These are phyloP conservation scores for Elymus sibiricus DNA, from an alignment of 176 grass and related monocot species.

Conservation along the genomic window DNA sequence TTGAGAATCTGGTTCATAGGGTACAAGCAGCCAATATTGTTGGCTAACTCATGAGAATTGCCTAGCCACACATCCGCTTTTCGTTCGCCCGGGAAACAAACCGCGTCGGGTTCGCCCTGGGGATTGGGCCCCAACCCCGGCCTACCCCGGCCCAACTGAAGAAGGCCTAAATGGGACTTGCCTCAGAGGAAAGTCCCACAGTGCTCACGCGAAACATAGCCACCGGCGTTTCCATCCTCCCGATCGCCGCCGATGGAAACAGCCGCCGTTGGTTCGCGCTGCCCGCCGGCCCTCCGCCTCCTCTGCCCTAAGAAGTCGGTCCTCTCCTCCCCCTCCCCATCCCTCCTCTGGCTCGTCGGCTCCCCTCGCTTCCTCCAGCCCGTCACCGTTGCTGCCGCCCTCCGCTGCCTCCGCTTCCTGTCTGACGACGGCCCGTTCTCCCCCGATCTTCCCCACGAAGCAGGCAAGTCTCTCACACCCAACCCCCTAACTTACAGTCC, in stretches of 20 bases:
- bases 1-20: no score
- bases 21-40: no score
- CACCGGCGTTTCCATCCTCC: background rate
- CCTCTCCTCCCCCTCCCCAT: background rate
- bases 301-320: conserved; percentile 32
- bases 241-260: conserved; percentile 27
- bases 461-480: conserved; percentile 20
- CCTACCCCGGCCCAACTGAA: background rate
- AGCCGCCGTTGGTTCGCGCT: conserved; percentile 4
- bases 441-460: conserved; percentile 30
- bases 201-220: background rate
- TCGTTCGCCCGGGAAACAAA: no score
- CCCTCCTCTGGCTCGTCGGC: conserved; percentile 46
- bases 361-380: conserved; percentile 40
- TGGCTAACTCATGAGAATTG: no score
- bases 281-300: conserved; percentile 13
- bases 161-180: background rate
- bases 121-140: no score
- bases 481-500: no score
- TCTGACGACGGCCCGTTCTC: background rate
- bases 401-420: conserved; percentile 13
- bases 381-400: conserved; percentile 34
- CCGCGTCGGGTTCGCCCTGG: no score
- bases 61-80: no score
- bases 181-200: background rate